Evolutionary conservation across 441 rosid species (phyloP).

Genomic region (Dalechampia spathulata): DNA sequence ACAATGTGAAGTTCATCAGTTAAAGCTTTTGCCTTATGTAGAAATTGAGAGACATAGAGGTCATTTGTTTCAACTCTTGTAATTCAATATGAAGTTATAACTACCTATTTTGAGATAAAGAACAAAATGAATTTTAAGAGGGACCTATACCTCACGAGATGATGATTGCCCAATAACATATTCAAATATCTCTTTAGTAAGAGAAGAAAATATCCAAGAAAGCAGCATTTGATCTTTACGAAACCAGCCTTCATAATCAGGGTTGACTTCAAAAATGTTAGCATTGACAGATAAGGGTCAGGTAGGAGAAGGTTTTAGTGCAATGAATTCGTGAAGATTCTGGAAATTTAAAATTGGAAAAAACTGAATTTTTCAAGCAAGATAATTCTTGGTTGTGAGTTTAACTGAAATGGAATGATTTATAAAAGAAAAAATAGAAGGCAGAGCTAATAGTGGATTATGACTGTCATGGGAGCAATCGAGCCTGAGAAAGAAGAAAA

Average conservation of each 20-base stretch:
- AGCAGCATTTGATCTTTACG: background rate
- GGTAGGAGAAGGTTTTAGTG: no score
- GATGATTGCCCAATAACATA: background rate
- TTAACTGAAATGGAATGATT: background rate
- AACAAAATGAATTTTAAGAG: background rate
- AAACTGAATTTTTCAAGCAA: background rate
- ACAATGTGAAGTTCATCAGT: background rate
- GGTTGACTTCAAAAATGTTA: background rate
- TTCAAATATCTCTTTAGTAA: background rate
- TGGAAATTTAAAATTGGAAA: background rate
- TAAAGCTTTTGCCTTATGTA: background rate
- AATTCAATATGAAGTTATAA: background rate
- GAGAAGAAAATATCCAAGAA: background rate
- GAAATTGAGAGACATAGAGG: background rate
- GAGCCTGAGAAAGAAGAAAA: no score
- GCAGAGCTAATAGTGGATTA: no score
- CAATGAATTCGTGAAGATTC: background rate
- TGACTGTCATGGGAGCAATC: no score
- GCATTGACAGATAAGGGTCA: no score
- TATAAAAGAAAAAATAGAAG: no score
- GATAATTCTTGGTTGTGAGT: background rate
- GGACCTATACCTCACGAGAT: background rate
- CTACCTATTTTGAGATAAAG: background rate
- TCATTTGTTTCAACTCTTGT: background rate
- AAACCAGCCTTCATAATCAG: background rate